Percentiles rank a stretch among this genome's conserved stretches.
phyloP scores from a whole-genome alignment of 257 asterid genomes.

The Vinca minor region DNA sequence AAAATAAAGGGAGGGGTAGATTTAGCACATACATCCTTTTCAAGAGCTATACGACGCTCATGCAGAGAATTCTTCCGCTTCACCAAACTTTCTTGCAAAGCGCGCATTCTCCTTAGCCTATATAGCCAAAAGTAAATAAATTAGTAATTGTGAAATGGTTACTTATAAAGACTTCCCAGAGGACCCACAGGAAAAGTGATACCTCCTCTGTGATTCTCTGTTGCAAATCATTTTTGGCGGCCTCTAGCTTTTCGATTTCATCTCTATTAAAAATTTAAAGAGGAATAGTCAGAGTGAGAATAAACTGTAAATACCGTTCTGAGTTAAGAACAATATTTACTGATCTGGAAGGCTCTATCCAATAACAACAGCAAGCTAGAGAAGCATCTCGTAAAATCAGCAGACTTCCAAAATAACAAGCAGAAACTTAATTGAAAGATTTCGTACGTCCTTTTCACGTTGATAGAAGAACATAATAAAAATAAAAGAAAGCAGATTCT shows the following conservation, averaged over 20 bases:
- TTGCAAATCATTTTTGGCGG: slow-evolving; percentile 51
- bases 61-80: slow-evolving; percentile 56
- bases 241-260: slow-evolving; percentile 62
- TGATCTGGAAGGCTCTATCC: background rate
- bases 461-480: background rate
- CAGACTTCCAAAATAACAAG: background rate
- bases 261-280: slow-evolving; percentile 38
- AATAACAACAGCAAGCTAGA: background rate
- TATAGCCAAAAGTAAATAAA: slow-evolving; percentile 10
- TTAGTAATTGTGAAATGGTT: slow-evolving; percentile 16
- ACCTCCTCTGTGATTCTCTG: slow-evolving; percentile 61
- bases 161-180: background rate
- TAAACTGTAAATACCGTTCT: background rate
- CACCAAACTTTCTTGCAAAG: slow-evolving; percentile 55
- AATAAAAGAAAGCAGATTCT: background rate
- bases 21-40: slow-evolving; percentile 60
- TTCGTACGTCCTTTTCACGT: background rate
- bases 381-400: background rate
- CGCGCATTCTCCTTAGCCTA: slow-evolving; percentile 50
- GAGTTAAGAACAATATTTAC: background rate
- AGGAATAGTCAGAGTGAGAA: slow-evolving; percentile 3
- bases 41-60: slow-evolving; percentile 72
- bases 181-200: slow-evolving; percentile 18
- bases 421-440: background rate
- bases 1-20: no score